Base-by-base conservation (phyloP, 345 rosid genomes). In the Gossypium sturtianum region DNA sequence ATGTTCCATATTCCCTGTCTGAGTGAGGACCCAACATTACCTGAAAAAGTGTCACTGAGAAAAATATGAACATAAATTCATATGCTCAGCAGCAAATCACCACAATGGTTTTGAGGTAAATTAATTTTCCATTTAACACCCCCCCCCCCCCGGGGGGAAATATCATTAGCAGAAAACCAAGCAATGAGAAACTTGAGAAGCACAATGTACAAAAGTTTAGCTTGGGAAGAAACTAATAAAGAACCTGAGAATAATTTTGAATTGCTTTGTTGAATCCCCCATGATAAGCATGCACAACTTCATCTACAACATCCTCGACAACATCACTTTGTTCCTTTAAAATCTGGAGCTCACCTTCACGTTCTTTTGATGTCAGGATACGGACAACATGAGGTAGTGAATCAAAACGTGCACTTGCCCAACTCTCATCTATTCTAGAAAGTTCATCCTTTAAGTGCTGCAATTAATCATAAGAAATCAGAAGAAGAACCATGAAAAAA, bases 221-320 rank as follows among this genome's bases (percentile, higher is more conserved):
- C 49, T 74, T 4, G 67, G 51, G 58, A 60, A 73, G 23, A 79
- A 75, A 53, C 44, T 41, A 23, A 16, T 48, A 71, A 70, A 80
- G 61, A 71, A 96, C 99, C 98, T 93, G 99, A 9, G 99, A 96
- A 82, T 96, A 96, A 81, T 96, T 96, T 83, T 96, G 99, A 84
- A 96, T 93, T 74, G 99, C 99, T 84, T 85, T 96, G 82, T 96
- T 93, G 86, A 96, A 96, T 75, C 99, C 99, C 82, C 88, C 74
- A 48, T 96, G 99, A 85, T 96, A 93, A 79, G 98, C 86, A 57
- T 96, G 99, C 59, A 96, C 99, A 59, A 96, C 97, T 87, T 93
- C 99, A 87, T 96, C 99, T 16, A 96, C 99, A 53, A 96, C 93
- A 76, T 96, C 99, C 92, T 96, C 99, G 38, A 96, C 87, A 66